Percentiles rank a stretch among this genome's conserved stretches.
These are phyloP conservation scores for Pulchroboletus neoregius DNA, from an alignment of 1,284 basidiomycete species.

Conservation along the genomic window DNA sequence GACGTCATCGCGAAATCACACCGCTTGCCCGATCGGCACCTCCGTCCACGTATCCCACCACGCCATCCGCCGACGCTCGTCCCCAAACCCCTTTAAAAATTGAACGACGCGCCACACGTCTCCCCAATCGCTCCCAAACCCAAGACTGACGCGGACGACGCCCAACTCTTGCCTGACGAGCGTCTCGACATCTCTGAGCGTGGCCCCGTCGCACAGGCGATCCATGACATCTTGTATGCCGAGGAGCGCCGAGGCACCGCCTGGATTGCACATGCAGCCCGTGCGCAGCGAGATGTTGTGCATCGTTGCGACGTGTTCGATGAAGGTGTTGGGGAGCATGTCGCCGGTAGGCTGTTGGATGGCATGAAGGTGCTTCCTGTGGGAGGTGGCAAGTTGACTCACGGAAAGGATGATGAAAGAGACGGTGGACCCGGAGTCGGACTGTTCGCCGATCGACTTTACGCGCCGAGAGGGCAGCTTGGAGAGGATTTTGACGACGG, in stretches of 20 bases:
- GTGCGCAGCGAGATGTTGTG: constrained; percentile 70
- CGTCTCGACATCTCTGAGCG: constrained; percentile 57
- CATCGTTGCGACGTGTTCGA: constrained; percentile 63
- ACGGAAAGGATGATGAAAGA: constrained; percentile 63
- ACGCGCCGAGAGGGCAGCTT: constrained; percentile 51
- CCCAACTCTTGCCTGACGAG: constrained; percentile 64
- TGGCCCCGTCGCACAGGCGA: constrained; percentile 54
- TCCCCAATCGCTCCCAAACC: constrained; percentile 68
- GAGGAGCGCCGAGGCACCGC: constrained; percentile 67
- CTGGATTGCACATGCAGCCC: constrained; percentile 83
- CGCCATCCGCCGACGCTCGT: constrained; percentile 38
- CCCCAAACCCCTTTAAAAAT: constrained; percentile 50
- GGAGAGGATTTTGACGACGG: constrained; percentile 65
- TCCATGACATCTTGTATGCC: constrained; percentile 67
- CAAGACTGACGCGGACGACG: constrained; percentile 71
- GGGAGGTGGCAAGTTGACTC: constrained; percentile 30
- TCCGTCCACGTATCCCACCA: constrained; percentile 41
- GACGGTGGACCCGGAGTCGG: constrained; percentile 63
- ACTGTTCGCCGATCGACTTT: constrained; percentile 56
- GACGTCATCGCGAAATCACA: too few relatives aligned
- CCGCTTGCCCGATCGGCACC: constrained; percentile 30
- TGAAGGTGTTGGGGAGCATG: constrained; percentile 64
- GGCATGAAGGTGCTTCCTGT: neutral
- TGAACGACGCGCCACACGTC: constrained; percentile 68
- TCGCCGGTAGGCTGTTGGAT: constrained; percentile 52